These are phyloP conservation scores for Xerocomus tenax DNA, from an alignment of 1,284 basidiomycete genomes.

Conservation along the genomic window DNA sequence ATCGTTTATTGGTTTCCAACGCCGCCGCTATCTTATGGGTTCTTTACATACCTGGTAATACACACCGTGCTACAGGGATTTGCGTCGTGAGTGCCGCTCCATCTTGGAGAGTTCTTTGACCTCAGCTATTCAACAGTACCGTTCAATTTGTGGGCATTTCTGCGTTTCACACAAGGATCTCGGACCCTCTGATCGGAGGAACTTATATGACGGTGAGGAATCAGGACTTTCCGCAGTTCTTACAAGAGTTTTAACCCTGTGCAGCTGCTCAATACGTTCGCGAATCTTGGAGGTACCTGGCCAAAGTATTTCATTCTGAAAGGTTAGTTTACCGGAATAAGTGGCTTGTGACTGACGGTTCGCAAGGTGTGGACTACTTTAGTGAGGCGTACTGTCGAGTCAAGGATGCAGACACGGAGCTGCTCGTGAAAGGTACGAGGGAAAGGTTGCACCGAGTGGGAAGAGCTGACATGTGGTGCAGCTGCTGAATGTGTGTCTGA, in stretches of 20 bases:
- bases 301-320: slow-evolving; percentile 89
- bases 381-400: slow-evolving; percentile 76
- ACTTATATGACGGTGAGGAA: slow-evolving; percentile 90
- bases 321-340: slow-evolving; percentile 45
- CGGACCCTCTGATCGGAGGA: slow-evolving; percentile 94
- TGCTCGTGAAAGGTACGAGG: slow-evolving; percentile 52
- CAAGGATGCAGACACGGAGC: slow-evolving; percentile 43
- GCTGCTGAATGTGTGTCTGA: slow-evolving; percentile 85
- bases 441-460: neutral
- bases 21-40: slow-evolving; percentile 64
- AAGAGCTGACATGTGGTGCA: slow-evolving; percentile 25
- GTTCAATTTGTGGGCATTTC: slow-evolving; percentile 98
- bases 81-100: slow-evolving; percentile 53
- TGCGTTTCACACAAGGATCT: slow-evolving; percentile 95
- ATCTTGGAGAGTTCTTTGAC: neutral
- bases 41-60: slow-evolving; percentile 73
- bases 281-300: slow-evolving; percentile 97
- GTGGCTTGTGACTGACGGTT: slow-evolving; percentile 9
- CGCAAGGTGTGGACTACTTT: slow-evolving; percentile 73
- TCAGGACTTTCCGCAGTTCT: neutral
- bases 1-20: slow-evolving; percentile 83
- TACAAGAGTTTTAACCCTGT: slow-evolving; percentile 6
- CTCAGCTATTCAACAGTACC: slow-evolving; percentile 48
- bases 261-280: slow-evolving; percentile 90
- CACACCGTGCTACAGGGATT: slow-evolving; percentile 84